These are phyloP conservation scores for Kwoniella dendrophila DNA, from an alignment of 768 basidiomycete genomes.

Conservation along the genomic window DNA sequence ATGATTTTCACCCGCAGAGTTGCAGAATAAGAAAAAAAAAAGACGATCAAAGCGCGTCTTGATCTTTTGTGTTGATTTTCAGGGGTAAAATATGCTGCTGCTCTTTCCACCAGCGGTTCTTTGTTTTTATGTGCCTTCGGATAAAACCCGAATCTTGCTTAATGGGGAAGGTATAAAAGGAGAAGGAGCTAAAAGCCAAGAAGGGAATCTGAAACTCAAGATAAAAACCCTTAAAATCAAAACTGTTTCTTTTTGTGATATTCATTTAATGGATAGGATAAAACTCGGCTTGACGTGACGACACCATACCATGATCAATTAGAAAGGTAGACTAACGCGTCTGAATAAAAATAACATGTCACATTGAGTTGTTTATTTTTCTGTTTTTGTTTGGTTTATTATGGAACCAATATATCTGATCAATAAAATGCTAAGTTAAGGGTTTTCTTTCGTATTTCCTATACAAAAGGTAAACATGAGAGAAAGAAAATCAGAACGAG, in stretches of 20 bases:
- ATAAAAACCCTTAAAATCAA: constrained; percentile 7
- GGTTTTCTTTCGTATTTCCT: too few species aligned
- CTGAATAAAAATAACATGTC: too few species aligned
- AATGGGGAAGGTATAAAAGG: background rate
- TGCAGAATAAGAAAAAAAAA: background rate
- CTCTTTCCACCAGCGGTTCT: too few species aligned
- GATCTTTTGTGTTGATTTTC: background rate
- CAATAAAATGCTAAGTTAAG: too few species aligned
- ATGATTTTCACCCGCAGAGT: background rate
- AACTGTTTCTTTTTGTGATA: constrained; percentile 5
- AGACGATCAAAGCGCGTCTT: background rate
- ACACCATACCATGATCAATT: constrained; percentile 1
- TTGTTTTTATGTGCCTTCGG: too few species aligned
- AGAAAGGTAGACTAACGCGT: too few species aligned
- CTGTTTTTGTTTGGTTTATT: too few species aligned
- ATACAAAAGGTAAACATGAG: too few species aligned
- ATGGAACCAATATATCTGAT: too few species aligned
- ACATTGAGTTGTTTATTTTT: too few species aligned
- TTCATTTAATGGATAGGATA: background rate
- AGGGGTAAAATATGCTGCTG: too few species aligned
- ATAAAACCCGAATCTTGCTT: background rate
- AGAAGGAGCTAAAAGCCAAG: background rate
- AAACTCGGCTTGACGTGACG: constrained; percentile 10
- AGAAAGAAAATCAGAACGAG: background rate
- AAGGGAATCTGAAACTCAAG: background rate